A percentile compares a stretch with the other conserved stretches of the same genome.
Conservation (phyloP, 2,329 filamentous ascomycete species). For the Cladosporium austrohemisphaericum region DNA sequence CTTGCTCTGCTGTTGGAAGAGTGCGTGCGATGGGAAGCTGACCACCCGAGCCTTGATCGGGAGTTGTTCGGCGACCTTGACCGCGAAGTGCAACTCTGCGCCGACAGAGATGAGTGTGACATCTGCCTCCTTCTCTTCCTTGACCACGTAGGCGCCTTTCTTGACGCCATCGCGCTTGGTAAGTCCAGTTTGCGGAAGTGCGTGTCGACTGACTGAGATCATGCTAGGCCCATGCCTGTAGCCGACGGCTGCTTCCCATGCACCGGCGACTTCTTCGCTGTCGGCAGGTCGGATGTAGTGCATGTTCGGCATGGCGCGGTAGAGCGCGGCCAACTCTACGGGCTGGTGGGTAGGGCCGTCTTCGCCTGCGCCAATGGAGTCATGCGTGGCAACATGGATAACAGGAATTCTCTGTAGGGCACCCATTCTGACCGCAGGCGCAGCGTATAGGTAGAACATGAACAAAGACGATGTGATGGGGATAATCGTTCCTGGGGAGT, state of each 20-base stretch:
- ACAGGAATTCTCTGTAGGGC: constrained; percentile 35
- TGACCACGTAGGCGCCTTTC: constrained; percentile 41
- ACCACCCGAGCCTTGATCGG: constrained; percentile 45
- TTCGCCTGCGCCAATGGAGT: constrained; percentile 36
- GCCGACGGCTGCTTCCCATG: constrained; percentile 40
- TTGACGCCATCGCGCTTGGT: constrained; percentile 38
- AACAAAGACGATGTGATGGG: constrained; percentile 35
- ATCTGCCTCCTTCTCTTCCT: constrained; percentile 37
- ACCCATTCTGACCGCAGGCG: constrained; percentile 37
- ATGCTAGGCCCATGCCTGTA: constrained; percentile 41
- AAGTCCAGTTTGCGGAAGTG: constrained; percentile 36
- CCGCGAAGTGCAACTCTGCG: constrained; percentile 48
- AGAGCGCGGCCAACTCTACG: constrained; percentile 35
- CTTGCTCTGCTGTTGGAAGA: constrained; percentile 47
- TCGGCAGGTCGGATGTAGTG: constrained; percentile 37
- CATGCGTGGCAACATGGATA: constrained; percentile 39
- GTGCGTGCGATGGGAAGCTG: constrained; percentile 49
- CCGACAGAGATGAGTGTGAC: constrained; percentile 50
- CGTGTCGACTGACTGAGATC: constrained; percentile 44
- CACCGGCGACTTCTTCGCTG: constrained; percentile 39
- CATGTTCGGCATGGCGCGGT: constrained; percentile 38
- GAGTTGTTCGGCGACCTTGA: constrained; percentile 39
- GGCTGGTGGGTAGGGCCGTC: constrained; percentile 39
- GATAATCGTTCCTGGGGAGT: constrained; percentile 34
- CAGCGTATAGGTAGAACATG: constrained; percentile 41